Evolutionary conservation across 2,329 filamentous ascomycete genomes (phyloP).

Genomic region (Onygenales sp.): DNA sequence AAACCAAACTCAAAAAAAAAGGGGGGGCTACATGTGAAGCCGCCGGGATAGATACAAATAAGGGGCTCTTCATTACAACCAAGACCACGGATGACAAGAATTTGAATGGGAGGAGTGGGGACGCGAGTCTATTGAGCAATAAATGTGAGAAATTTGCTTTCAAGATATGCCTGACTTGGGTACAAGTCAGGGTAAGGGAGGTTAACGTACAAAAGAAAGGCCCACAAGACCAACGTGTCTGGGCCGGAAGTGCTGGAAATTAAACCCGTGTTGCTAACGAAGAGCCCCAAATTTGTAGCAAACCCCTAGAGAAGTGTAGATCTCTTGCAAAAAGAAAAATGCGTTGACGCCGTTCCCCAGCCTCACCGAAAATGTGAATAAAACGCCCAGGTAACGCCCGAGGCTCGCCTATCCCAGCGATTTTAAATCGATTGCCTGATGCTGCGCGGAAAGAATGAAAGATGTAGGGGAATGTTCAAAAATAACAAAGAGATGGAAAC

Average conservation of each 20-base stretch:
- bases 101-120: conserved; percentile 11
- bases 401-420: conserved; percentile 23
- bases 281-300: conserved; percentile 21
- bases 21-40: conserved; percentile 12
- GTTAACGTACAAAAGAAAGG: conserved; percentile 39
- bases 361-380: conserved; percentile 16
- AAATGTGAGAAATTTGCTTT: conserved; percentile 38
- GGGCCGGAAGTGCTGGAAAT: conserved; percentile 24
- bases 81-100: conserved; percentile 10
- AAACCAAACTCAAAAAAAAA: conserved; percentile 10
- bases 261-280: conserved; percentile 25
- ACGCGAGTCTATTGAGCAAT: conserved; percentile 31
- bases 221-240: conserved; percentile 25
- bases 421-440: conserved; percentile 26
- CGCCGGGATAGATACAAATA: conserved; percentile 7
- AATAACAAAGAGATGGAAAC: conserved; percentile 17
- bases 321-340: conserved; percentile 21
- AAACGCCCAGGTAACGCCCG: conserved; percentile 26
- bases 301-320: conserved; percentile 24
- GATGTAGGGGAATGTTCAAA: conserved; percentile 14
- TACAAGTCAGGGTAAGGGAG: conserved; percentile 37
- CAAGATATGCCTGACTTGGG: conserved; percentile 32
- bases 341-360: conserved; percentile 24
- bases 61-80: conserved; percentile 16
- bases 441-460: conserved; percentile 21